A percentile compares a stretch with the other conserved stretches of the same genome.
Evolutionary conservation across 805 yeast species (phyloP).

Genomic region (Tetrapisispora nanseiensis): DNA sequence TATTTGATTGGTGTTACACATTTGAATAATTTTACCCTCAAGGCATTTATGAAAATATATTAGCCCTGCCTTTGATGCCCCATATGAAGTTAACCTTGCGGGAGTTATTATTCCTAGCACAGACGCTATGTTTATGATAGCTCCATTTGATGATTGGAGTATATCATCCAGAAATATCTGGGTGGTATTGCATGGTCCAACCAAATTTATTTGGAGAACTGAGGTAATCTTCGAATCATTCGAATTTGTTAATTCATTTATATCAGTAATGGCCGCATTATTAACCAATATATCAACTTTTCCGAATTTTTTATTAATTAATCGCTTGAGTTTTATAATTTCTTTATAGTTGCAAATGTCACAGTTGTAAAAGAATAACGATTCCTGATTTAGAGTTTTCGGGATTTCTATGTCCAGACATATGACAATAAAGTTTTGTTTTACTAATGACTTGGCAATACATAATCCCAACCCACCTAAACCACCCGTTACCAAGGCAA

Average conservation of each 20-base stretch:
- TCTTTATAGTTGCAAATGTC: constrained; percentile 52
- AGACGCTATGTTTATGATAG: constrained; percentile 72
- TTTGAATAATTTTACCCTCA: constrained; percentile 35
- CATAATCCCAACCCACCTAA: constrained; percentile 67
- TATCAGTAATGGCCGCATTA: constrained; percentile 72
- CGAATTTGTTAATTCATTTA: constrained; percentile 46
- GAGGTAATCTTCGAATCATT: constrained; percentile 49
- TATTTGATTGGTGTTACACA: constrained; percentile 14
- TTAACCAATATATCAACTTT: constrained; percentile 60
- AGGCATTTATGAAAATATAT: constrained; percentile 79
- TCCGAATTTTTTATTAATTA: constrained; percentile 42
- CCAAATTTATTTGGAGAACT: constrained; percentile 56
- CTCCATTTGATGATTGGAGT: constrained; percentile 54
- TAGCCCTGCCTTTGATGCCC: constrained; percentile 83
- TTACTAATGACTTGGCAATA: constrained; percentile 39
- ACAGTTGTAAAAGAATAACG: constrained; percentile 50
- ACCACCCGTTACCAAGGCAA: constrained; percentile 80
- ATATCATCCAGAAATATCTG: constrained; percentile 67
- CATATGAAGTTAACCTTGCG: constrained; percentile 68
- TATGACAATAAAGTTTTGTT: constrained; percentile 42
- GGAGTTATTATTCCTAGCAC: constrained; percentile 82
- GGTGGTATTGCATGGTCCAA: constrained; percentile 60
- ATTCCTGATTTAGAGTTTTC: constrained; percentile 22
- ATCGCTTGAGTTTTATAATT: constrained; percentile 33
- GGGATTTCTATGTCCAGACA: constrained; percentile 49